Percentiles rank a stretch among this genome's conserved stretches.
Conservation (phyloP, 495 filamentous ascomycete species). For the Aspergillus incahuasiensis region DNA sequence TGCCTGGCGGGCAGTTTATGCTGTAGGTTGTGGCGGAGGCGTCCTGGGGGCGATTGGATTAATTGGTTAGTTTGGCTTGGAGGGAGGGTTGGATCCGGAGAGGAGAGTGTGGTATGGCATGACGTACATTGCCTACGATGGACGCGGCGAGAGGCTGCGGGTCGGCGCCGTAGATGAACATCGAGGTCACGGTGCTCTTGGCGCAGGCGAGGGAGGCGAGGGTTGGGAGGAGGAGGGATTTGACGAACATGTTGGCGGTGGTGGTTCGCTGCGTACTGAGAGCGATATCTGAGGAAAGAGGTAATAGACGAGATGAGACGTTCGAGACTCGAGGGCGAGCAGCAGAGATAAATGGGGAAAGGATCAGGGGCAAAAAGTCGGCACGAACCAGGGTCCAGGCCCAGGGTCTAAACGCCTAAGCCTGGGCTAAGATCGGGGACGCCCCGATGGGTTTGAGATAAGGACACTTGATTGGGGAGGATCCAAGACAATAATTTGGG, state of each 20-base stretch:
- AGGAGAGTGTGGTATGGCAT: no score
- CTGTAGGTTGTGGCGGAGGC: constrained; percentile 37
- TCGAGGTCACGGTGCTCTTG: constrained; percentile 25
- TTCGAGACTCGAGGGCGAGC: background rate
- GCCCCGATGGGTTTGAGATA: background rate
- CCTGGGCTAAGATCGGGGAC: background rate
- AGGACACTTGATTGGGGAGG: background rate
- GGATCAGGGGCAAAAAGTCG: background rate
- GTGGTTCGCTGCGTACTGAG: background rate
- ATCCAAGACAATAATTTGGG: background rate
- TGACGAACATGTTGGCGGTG: constrained; percentile 1
- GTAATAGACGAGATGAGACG: background rate
- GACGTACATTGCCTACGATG: constrained; percentile 31
- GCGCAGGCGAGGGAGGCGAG: constrained; percentile 27
- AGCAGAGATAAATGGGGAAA: background rate
- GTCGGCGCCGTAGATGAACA: constrained; percentile 36
- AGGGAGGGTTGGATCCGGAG: no score
- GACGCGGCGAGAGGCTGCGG: constrained; percentile 35
- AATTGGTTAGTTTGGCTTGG: background rate
- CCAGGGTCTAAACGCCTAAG: background rate
- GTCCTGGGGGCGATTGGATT: constrained; percentile 17
- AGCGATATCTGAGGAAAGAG: background rate
- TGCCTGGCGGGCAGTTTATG: constrained; percentile 36
- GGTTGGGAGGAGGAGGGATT: constrained; percentile 12
- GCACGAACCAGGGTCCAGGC: background rate